Base-by-base conservation (phyloP, 345 rosid species). In the Gynandropsis gynandra region DNA sequence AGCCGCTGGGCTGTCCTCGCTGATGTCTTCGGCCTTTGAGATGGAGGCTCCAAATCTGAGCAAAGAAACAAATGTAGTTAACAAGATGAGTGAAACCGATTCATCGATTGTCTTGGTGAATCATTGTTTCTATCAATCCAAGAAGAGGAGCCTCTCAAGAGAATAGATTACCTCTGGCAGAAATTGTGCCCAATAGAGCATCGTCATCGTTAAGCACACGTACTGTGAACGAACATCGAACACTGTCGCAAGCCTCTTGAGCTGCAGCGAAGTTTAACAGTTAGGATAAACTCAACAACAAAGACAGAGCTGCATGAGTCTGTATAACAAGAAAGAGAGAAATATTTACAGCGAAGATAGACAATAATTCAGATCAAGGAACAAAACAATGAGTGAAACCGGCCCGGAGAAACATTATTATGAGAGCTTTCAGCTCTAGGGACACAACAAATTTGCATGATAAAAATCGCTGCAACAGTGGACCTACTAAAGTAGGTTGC, bases 1-100 rank as follows among this genome's bases (percentile, higher is more conserved):
- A 92, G 60, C 75, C 96, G 72, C 64, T 82, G 87, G n/a, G 95
- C 96, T 48, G 93, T 85, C 71, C 83, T 78, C 29, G 90, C 85
- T 42, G 98, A 92, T 47, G 96, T 92, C 50, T 78, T 76, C 11
- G 89, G 98, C 71, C 96, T 76, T 54, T 74, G 81, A 21, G 85
- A 68, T 14, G 98, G 96, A 15, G 96, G 96, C 59, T 92, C 96
- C 64, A 87, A 61, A 63, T 87, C 98, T 90, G 69, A 60, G 50
- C 37, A 17, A 34, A 58, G 12, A 39, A 39, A 38, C 50, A 13
- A 47, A 24, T 19, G 42, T 47, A 47, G 45, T 40, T 4, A 52
- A 16, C 15, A 50, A 46, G 29, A 21, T 39, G 50, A 53, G 2
- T 4, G 3, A 4, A 31, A n/a, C 46, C 29, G 29, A 24, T 24